A percentile compares a stretch with the other conserved stretches of the same genome.
phyloP scores from a whole-genome alignment of 148 eudicot genomes.

The Spergularia bocconei region DNA sequence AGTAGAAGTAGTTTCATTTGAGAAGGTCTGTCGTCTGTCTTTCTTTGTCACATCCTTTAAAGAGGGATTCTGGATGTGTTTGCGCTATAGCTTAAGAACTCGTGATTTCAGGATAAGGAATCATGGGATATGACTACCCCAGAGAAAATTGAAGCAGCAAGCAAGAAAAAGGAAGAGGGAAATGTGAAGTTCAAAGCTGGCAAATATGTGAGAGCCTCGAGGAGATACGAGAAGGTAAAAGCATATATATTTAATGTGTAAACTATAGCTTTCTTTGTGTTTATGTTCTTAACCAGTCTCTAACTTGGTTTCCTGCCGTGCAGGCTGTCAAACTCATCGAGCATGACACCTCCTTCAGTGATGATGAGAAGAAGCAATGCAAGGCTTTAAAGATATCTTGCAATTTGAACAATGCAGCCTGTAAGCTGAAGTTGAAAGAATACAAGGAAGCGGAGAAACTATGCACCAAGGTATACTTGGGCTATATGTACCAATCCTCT shows the following conservation, averaged over 20 bases:
- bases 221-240: conserved; percentile 90
- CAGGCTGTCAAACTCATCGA: conserved; percentile 85
- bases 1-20: conserved; percentile 77
- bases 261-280: neutral
- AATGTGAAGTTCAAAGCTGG: conserved; percentile 77
- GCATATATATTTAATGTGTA: neutral
- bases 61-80: neutral
- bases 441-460: conserved; percentile 89
- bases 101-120: conserved; percentile 70
- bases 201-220: conserved; percentile 74
- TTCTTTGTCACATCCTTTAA: neutral
- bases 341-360: conserved; percentile 71
- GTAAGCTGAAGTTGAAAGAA: conserved; percentile 83
- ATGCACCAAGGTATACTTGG: conserved; percentile 70
- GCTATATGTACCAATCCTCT: neutral
- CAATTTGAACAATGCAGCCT: conserved; percentile 87
- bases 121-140: conserved; percentile 92
- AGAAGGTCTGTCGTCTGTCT: conserved; percentile 47
- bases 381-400: conserved; percentile 71
- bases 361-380: conserved; percentile 85
- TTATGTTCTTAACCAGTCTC: neutral
- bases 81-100: neutral
- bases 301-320: neutral
- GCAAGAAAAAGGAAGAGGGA: conserved; percentile 93
- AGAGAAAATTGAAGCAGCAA: conserved; percentile 91